Conservation (phyloP, 1,284 basidiomycete species). For the Pseudozyma thailandica region DNA sequence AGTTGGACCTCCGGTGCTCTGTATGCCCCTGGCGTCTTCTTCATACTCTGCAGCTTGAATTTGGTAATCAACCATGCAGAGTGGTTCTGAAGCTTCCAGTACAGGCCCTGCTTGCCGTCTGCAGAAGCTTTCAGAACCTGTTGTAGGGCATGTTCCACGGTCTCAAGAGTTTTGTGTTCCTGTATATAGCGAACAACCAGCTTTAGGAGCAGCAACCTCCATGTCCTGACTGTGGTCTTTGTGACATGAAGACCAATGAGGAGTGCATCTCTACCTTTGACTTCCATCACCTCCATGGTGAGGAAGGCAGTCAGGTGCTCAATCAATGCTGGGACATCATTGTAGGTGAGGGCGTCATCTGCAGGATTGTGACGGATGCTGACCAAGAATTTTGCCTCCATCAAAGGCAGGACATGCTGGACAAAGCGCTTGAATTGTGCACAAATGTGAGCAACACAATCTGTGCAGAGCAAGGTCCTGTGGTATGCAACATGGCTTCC, state of each 20-base stretch:
- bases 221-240: no score
- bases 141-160: background rate
- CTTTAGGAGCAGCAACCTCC: constrained; percentile 2
- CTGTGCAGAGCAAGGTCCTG: no score
- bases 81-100: constrained; percentile 4
- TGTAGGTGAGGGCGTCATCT: constrained; percentile 4
- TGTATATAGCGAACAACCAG: background rate
- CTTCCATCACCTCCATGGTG: background rate
- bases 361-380: no score
- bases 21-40: constrained; percentile 1
- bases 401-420: no score
- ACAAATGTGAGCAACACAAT: no score
- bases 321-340: constrained; percentile 7
- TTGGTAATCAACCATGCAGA: background rate
- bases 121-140: background rate
- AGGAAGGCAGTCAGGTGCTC: constrained; percentile 8
- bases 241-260: no score
- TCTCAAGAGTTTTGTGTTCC: constrained; percentile 1
- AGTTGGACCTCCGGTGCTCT: constrained; percentile 5
- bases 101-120: constrained; percentile 3
- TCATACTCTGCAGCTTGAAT: background rate
- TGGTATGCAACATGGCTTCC: no score
- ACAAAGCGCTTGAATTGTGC: no score
- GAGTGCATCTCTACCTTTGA: background rate
- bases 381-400: no score